Evolutionary conservation across 306 rosid genomes (phyloP).

Genomic region (Rubus parviflorus): DNA sequence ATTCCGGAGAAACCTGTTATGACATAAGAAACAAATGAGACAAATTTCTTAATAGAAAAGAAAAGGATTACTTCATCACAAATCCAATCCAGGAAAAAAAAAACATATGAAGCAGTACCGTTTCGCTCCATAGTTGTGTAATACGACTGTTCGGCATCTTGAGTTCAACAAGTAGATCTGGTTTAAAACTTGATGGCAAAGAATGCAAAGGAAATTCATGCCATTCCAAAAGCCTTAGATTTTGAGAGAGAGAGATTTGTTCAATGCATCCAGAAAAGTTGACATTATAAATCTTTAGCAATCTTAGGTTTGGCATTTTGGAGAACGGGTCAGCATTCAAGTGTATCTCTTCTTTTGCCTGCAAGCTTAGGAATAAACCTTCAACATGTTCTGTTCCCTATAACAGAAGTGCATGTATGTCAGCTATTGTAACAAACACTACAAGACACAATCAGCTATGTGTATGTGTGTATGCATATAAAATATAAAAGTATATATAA

Average conservation of each 20-base stretch:
- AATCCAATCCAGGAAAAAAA: no score
- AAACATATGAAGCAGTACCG: neutral
- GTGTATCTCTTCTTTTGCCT: neutral
- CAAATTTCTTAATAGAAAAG: neutral
- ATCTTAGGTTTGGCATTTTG: neutral
- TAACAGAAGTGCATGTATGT: neutral
- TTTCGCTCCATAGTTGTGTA: neutral
- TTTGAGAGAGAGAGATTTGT: neutral
- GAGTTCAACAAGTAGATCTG: constrained; percentile 1
- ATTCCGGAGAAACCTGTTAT: neutral
- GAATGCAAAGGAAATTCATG: neutral
- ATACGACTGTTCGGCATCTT: constrained; percentile 14
- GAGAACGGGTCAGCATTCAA: neutral
- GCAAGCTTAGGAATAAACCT: constrained; percentile 14
- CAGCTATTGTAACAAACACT: neutral
- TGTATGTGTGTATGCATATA: neutral
- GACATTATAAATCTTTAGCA: neutral
- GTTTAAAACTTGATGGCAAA: constrained; percentile 11
- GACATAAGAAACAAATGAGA: neutral
- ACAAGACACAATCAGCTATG: neutral
- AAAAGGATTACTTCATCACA: no score
- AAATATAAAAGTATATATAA: no score
- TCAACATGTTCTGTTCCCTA: constrained; percentile 19
- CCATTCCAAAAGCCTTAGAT: neutral
- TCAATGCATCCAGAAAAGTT: neutral